phyloP scores from a whole-genome alignment of 169 alveolate species.

The Eimeria necatrix region DNA sequence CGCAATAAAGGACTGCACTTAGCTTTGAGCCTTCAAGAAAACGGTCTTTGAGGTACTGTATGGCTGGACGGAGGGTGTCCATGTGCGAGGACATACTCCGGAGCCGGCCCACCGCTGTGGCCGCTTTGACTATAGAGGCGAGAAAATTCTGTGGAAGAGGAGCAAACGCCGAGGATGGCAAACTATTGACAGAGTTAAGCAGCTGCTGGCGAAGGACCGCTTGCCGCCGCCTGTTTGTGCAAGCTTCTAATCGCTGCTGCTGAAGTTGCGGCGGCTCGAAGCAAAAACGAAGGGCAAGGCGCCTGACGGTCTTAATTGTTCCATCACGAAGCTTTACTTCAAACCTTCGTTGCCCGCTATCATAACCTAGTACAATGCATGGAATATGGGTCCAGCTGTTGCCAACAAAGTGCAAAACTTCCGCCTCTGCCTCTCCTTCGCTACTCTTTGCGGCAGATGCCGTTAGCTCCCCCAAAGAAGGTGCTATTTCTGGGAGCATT shows the following conservation, averaged over 20 bases:
- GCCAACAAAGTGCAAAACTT: slow-evolving; percentile 75
- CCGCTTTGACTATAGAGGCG: slow-evolving; percentile 42
- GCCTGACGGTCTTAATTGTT: slow-evolving; percentile 58
- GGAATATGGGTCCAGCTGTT: slow-evolving; percentile 64
- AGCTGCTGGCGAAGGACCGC: slow-evolving; percentile 59
- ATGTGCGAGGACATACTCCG: slow-evolving; percentile 6
- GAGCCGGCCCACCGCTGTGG: slow-evolving; percentile 36
- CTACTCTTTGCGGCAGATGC: neutral
- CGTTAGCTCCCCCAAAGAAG: neutral
- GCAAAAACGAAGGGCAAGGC: slow-evolving; percentile 63
- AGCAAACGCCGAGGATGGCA: slow-evolving; percentile 65
- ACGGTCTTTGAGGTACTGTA: slow-evolving; percentile 30
- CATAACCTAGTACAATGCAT: slow-evolving; percentile 47
- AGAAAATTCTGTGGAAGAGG: slow-evolving; percentile 46
- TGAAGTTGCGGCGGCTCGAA: slow-evolving; percentile 67
- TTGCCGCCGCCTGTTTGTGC: slow-evolving; percentile 68
- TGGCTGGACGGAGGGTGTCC: slow-evolving; percentile 43
- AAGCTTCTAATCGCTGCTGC: slow-evolving; percentile 53
- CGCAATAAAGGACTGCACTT: slow-evolving; percentile 64
- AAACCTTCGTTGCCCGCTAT: neutral
- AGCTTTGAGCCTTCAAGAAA: slow-evolving; percentile 62
- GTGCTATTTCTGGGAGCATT: neutral
- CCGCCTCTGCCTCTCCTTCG: slow-evolving; percentile 69
- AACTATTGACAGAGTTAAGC: slow-evolving; percentile 44
- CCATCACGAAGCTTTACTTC: slow-evolving; percentile 75